phyloP scores from a whole-genome alignment of 768 basidiomycete genomes.

The Leucosporidium scottii region DNA sequence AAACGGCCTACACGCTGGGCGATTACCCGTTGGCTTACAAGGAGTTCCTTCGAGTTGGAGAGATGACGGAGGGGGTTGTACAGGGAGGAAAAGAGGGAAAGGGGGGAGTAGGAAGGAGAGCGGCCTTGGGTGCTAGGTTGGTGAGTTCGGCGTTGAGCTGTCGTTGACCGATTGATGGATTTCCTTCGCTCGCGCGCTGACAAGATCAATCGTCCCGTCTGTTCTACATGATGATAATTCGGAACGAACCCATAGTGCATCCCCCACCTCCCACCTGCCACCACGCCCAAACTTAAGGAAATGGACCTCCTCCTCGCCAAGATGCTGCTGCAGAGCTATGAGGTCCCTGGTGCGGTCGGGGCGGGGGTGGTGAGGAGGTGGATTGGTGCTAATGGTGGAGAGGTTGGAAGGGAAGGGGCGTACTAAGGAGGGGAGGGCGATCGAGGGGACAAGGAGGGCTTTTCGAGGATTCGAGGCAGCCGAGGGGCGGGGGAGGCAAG shows the following conservation, averaged over 20 bases:
- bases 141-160: constrained; percentile 15
- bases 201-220: too few species aligned
- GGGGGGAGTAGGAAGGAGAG: constrained; percentile 28
- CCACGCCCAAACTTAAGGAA: background rate
- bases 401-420: too few species aligned
- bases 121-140: constrained; percentile 31
- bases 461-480: too few species aligned
- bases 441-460: too few species aligned
- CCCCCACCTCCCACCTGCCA: too few species aligned
- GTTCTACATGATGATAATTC: background rate
- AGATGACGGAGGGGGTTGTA: constrained; percentile 57
- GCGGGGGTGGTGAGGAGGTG: constrained; percentile 1
- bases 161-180: too few species aligned
- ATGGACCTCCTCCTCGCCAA: constrained; percentile 14
- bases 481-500: too few species aligned
- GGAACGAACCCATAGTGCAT: too few species aligned
- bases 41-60: constrained; percentile 67
- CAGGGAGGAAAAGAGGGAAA: background rate
- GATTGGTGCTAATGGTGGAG: background rate
- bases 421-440: too few species aligned
- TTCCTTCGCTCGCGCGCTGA: too few species aligned
- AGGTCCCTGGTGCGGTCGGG: background rate
- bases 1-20: constrained; percentile 73
- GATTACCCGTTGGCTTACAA: constrained; percentile 71
- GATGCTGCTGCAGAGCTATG: constrained; percentile 4